These are phyloP conservation scores for Bruguiera sexangula DNA, from an alignment of 345 rosid genomes.

Conservation along the genomic window DNA sequence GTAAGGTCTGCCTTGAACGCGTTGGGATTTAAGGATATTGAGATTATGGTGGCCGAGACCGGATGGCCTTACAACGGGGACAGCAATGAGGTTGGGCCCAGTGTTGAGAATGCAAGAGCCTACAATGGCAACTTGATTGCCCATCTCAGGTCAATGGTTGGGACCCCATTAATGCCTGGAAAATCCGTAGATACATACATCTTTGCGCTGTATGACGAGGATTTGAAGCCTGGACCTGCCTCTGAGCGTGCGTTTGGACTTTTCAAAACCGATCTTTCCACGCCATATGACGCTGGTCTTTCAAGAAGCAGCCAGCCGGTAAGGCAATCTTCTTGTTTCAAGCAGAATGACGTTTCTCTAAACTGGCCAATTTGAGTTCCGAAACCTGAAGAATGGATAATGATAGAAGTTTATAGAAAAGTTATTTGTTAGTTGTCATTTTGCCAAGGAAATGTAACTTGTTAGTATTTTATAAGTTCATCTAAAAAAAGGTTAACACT, in stretches of 20 bases:
- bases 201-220: slow-evolving; percentile 86
- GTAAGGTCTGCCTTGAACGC: slow-evolving; percentile 74
- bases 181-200: slow-evolving; percentile 86
- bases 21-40: slow-evolving; percentile 67
- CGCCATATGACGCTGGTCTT: slow-evolving; percentile 65
- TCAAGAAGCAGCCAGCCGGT: slow-evolving; percentile 63
- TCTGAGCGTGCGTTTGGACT: slow-evolving; percentile 85
- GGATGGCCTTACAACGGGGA: slow-evolving; percentile 91
- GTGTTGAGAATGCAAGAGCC: slow-evolving; percentile 83
- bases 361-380: neutral
- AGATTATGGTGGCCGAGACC: slow-evolving; percentile 86
- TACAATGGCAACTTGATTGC: slow-evolving; percentile 83
- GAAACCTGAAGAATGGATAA: too few species aligned
- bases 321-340: slow-evolving; percentile 13
- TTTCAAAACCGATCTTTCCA: slow-evolving; percentile 67
- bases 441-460: too few species aligned
- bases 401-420: too few species aligned
- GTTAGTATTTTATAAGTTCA: too few species aligned
- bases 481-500: too few species aligned
- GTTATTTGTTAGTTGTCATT: too few species aligned
- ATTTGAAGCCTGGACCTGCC: slow-evolving; percentile 70
- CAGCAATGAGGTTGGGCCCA: slow-evolving; percentile 65
- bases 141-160: slow-evolving; percentile 71
- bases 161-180: slow-evolving; percentile 95
- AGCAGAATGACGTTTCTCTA: neutral